These are phyloP conservation scores for Proliferodiscus dingleyae DNA, from an alignment of 2,329 filamentous ascomycete genomes.

Conservation along the genomic window DNA sequence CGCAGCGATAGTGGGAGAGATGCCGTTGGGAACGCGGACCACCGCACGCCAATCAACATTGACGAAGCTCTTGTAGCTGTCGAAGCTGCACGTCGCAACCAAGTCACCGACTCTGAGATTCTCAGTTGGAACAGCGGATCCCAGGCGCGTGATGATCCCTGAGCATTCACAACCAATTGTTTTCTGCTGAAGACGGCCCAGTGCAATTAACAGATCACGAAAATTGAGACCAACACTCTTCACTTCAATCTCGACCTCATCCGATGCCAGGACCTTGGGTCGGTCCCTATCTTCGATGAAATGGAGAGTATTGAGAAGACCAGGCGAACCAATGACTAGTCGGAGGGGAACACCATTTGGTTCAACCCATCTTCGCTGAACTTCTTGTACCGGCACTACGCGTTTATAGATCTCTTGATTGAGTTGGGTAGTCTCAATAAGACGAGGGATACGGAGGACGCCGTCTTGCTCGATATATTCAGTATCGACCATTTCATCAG, in stretches of 20 bases:
- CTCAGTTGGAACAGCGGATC: no score
- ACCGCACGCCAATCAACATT: no score
- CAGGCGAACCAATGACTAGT: slow-evolving; percentile 1
- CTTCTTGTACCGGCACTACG: no score
- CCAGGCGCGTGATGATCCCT: no score
- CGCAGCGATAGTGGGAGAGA: neutral
- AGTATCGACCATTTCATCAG: no score
- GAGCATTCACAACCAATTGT: slow-evolving; percentile 28
- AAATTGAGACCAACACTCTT: slow-evolving; percentile 15
- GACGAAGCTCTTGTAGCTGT: neutral
- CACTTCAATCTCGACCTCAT: slow-evolving; percentile 9
- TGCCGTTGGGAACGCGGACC: no score
- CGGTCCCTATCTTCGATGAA: slow-evolving; percentile 14
- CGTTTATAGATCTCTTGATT: no score
- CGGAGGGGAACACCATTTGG: neutral
- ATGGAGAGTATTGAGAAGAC: slow-evolving; percentile 3
- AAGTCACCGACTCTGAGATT: neutral
- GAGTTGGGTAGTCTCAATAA: no score
- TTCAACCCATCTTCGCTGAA: no score
- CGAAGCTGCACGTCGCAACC: neutral
- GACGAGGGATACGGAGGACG: no score
- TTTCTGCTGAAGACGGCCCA: slow-evolving; percentile 13
- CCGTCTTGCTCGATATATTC: no score
- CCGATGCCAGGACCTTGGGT: slow-evolving; percentile 8
- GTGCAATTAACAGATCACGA: slow-evolving; percentile 17